A percentile compares a stretch with the other conserved stretches of the same genome.
Conservation (phyloP, 2,329 filamentous ascomycete species). For the Stemphylium lycopersici region DNA sequence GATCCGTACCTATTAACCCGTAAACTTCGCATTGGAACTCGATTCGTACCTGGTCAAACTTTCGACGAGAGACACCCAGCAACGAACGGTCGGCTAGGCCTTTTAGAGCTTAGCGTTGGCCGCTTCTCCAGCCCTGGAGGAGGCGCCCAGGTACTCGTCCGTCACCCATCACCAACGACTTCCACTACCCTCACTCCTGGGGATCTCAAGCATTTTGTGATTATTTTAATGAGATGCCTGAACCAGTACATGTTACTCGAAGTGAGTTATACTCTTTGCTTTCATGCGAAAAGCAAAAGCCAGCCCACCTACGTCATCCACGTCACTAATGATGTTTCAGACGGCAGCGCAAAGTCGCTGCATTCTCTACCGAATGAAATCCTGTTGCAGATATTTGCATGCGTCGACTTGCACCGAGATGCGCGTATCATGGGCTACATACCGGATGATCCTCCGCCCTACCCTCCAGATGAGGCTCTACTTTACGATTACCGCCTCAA, state of each 20-base stretch:
- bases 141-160: too few relatives aligned
- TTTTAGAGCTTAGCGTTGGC: too few relatives aligned
- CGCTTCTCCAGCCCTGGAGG: too few relatives aligned
- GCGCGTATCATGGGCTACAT: conserved; percentile 19
- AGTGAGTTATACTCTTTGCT: background rate
- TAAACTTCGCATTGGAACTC: too few relatives aligned
- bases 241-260: background rate
- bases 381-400: conserved; percentile 16
- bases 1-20: too few relatives aligned
- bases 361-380: conserved; percentile 18
- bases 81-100: too few relatives aligned
- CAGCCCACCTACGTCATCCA: background rate
- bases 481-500: conserved; percentile 9
- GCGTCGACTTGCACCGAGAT: conserved; percentile 12
- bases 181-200: too few relatives aligned
- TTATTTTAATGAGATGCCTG: too few relatives aligned
- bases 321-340: conserved; percentile 1
- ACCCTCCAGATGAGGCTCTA: conserved; percentile 7
- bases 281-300: background rate
- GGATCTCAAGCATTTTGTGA: too few relatives aligned
- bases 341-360: background rate
- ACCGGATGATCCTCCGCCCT: conserved; percentile 17
- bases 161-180: too few relatives aligned
- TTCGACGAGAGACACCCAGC: too few relatives aligned
- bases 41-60: too few relatives aligned